Base-by-base conservation (phyloP, 2,329 filamentous ascomycete species). In the Aspergillaceae sp. region DNA sequence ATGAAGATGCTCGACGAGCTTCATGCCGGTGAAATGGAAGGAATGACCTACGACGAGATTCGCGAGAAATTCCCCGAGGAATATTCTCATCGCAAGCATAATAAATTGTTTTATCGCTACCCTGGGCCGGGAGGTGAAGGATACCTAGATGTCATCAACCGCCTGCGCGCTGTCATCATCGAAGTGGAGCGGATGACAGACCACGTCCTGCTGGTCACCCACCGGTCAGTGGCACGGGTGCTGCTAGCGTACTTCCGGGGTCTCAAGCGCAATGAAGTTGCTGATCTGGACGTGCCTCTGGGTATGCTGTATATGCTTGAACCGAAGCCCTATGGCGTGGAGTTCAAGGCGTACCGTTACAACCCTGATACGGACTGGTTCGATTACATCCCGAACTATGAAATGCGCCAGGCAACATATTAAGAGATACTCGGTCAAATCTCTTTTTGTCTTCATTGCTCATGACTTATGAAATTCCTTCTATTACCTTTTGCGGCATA, bases 1-100 rank as follows among this genome's bases (percentile, higher is more conserved):
- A 95, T 91, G 88, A 86, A 90, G 60, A 94, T 95, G 87, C 78
- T 98, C 43, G 94, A 98, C 61, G 92, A 98, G 68, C 80, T 98
- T 42, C 94, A 97, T 58, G 85, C 91, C 0, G 92, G 92, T 9
- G 78, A 82, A 42, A 95, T 96, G 71, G 92, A 98, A 62, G 91
- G 92, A 43, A 82, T 96, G 74, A 97, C 92, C 0, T 97, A 98
- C 65, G 79, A 86, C 2, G 87, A 95, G 57, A 97, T 98, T 56
- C 83, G 82, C 46, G 71, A 77, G n/a, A 79, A 82, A 50, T 84
- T 85, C 61, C 84, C 83, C 0, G 82, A 88, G 2, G 90, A 98
- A 62, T 98, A 88, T 62, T 74, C 76, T 36, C 83, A 86, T 59
- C 86, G 92, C 42, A 80, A 83, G 52, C 74, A 74, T 48, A 86